These are phyloP conservation scores for Diaporthe vaccinii DNA, from an alignment of 2,329 filamentous ascomycete genomes.

Conservation along the genomic window DNA sequence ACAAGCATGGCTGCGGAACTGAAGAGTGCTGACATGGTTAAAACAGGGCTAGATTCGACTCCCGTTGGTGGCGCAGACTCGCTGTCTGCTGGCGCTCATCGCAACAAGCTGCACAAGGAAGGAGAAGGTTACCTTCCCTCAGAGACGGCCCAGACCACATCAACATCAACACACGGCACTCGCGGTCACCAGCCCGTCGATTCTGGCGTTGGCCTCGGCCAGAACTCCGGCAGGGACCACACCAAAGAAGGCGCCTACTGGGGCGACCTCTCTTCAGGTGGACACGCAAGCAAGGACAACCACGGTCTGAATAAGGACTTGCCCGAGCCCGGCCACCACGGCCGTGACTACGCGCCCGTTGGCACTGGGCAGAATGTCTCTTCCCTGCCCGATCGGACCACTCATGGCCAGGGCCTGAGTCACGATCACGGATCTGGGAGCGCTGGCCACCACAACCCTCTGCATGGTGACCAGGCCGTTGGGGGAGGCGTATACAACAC, in stretches of 20 bases:
- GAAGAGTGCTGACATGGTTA: neutral
- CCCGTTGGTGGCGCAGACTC: neutral
- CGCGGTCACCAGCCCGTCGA: neutral
- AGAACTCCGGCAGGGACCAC: conserved; percentile 4
- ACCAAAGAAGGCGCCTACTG: conserved; percentile 34
- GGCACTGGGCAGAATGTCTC: neutral
- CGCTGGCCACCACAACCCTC: conserved; percentile 2
- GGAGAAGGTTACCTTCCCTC: conserved; percentile 33
- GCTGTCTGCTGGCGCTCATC: conserved; percentile 23
- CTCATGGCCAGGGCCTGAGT: neutral
- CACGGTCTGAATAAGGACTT: conserved; percentile 12
- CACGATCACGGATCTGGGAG: neutral
- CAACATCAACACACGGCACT: neutral
- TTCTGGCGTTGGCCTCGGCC: conserved; percentile 34
- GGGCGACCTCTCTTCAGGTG: conserved; percentile 36
- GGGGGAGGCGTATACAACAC: conserved; percentile 33
- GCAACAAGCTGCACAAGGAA: conserved; percentile 40
- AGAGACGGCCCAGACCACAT: neutral
- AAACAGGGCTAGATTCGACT: neutral
- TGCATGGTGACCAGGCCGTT: conserved; percentile 20
- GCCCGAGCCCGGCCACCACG: conserved; percentile 21
- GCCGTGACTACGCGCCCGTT: neutral
- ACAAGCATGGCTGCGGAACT: neutral
- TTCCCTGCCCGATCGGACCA: neutral
- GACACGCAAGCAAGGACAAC: conserved; percentile 16